phyloP scores from a whole-genome alignment of 2,329 filamentous ascomycete genomes.

The Pestalotiopsis sp. region DNA sequence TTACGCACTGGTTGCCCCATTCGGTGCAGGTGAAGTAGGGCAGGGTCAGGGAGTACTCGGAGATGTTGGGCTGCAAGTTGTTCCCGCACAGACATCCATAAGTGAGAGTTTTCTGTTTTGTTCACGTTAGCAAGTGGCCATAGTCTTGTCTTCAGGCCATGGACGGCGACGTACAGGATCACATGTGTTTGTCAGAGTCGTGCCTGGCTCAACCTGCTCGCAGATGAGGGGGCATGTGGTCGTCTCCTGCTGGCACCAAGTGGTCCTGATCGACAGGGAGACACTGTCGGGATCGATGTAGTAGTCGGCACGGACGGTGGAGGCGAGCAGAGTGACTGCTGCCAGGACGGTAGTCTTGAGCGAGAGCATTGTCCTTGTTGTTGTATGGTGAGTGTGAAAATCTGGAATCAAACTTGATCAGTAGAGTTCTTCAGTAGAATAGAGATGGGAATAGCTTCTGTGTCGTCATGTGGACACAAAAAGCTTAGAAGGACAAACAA shows the following conservation, averaged over 20 bases:
- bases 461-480: not conserved
- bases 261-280: constrained; percentile 46
- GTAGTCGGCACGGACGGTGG: constrained; percentile 58
- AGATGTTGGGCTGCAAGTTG: constrained; percentile 68
- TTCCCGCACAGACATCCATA: constrained; percentile 75
- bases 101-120: constrained; percentile 54
- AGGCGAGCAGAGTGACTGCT: constrained; percentile 53
- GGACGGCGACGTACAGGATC: constrained; percentile 54
- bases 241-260: constrained; percentile 67
- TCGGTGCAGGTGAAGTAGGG: constrained; percentile 76
- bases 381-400: not conserved
- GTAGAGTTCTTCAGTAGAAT: not conserved
- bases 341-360: constrained; percentile 56
- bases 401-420: not conserved
- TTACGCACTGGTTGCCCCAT: constrained; percentile 70
- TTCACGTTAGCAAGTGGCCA: constrained; percentile 8
- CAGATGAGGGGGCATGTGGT: constrained; percentile 73
- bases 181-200: constrained; percentile 64
- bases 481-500: not conserved
- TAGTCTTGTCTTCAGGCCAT: not conserved
- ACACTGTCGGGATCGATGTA: constrained; percentile 65
- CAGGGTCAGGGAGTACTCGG: constrained; percentile 76
- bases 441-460: not conserved
- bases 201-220: constrained; percentile 56
- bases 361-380: constrained; percentile 52